Evolutionary conservation across 2,329 filamentous ascomycete genomes (phyloP).

Genomic region (Cladophialophora carrionii): DNA sequence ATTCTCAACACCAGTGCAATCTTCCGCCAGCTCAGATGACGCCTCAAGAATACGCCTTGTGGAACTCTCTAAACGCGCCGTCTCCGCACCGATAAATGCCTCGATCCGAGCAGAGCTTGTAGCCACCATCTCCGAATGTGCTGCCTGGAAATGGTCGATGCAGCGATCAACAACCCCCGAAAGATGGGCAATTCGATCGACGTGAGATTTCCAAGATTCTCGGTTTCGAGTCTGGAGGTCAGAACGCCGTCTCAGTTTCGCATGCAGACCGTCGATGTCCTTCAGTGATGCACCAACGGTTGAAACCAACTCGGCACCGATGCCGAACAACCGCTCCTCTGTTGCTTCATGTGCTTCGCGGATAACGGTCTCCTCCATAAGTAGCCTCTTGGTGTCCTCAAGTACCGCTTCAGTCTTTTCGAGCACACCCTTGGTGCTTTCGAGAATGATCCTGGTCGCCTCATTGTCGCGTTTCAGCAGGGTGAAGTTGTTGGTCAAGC

Average conservation of each 20-base stretch:
- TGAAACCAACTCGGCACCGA: constrained; percentile 75
- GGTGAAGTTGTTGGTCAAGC: constrained; percentile 83
- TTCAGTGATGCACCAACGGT: constrained; percentile 76
- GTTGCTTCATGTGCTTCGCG: constrained; percentile 85
- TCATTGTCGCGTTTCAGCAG: constrained; percentile 89
- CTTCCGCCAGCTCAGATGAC: constrained; percentile 67
- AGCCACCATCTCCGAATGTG: constrained; percentile 72
- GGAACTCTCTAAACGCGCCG: constrained; percentile 70
- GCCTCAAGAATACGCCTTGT: constrained; percentile 72
- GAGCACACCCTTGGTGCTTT: constrained; percentile 77
- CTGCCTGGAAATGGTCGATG: constrained; percentile 70
- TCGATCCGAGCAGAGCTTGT: constrained; percentile 73
- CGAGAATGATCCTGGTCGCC: constrained; percentile 68
- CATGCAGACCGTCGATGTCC: constrained; percentile 79
- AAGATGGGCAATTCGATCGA: constrained; percentile 73
- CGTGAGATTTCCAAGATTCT: constrained; percentile 74
- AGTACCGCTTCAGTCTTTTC: constrained; percentile 88
- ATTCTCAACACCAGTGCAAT: constrained; percentile 66
- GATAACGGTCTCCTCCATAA: constrained; percentile 78
- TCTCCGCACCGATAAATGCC: constrained; percentile 73
- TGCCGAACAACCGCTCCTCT: constrained; percentile 71
- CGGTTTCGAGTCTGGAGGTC: constrained; percentile 81
- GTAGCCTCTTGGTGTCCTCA: constrained; percentile 70
- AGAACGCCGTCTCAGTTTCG: constrained; percentile 83
- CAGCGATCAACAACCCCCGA: constrained; percentile 76